phyloP scores from a whole-genome alignment of 129 eudicot species.

The Tanacetum coccineum region DNA sequence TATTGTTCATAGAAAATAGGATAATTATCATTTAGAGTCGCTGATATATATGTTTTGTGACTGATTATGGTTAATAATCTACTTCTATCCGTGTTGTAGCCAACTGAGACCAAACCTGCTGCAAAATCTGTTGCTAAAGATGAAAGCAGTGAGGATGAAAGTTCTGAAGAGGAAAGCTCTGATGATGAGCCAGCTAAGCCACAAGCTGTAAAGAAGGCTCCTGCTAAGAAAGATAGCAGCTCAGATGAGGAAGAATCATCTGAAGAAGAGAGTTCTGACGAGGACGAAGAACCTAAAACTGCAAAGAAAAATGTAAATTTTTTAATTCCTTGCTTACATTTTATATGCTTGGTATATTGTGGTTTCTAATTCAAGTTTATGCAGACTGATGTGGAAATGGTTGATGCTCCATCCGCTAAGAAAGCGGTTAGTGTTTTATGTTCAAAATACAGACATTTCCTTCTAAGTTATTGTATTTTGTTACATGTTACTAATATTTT shows the following conservation, averaged over 20 bases:
- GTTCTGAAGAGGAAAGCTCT: slow-evolving; percentile 38
- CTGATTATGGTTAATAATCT: neutral
- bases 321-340: neutral
- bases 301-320: slow-evolving; percentile 41
- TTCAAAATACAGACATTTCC: neutral
- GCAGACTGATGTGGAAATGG: slow-evolving; percentile 66
- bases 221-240: slow-evolving; percentile 28
- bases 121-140: slow-evolving; percentile 28
- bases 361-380: neutral
- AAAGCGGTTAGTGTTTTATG: slow-evolving; percentile 40
- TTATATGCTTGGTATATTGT: neutral
- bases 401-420: slow-evolving; percentile 49
- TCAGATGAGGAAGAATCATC: slow-evolving; percentile 26
- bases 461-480: neutral
- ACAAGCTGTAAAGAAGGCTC: slow-evolving; percentile 25
- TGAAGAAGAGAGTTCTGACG: slow-evolving; percentile 48
- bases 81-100: slow-evolving; percentile 4
- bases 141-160: slow-evolving; percentile 33
- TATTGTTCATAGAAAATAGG: neutral
- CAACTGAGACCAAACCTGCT: slow-evolving; percentile 29
- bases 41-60: neutral
- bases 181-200: slow-evolving; percentile 45
- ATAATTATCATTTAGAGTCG: neutral
- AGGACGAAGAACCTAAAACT: slow-evolving; percentile 47
- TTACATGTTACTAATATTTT: neutral